Evolutionary conservation across 306 rosid species (phyloP).

Genomic region (Corylus heterophylla): DNA sequence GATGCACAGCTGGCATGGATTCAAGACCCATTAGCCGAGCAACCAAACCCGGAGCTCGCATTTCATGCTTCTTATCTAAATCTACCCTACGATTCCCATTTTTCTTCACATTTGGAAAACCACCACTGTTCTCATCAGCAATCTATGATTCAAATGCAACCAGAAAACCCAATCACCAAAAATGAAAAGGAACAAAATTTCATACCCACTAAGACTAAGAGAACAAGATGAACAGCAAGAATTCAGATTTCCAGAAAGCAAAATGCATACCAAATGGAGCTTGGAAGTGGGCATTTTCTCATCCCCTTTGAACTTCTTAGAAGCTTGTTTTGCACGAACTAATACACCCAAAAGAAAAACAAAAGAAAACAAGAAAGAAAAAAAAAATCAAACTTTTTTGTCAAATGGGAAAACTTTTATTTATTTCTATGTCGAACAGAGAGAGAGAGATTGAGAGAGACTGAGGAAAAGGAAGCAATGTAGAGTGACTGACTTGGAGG

Average conservation of each 20-base stretch:
- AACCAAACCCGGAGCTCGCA: constrained; percentile 72
- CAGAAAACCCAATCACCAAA: constrained; percentile 14
- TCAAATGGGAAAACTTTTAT: not conserved
- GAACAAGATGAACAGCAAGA: constrained; percentile 2
- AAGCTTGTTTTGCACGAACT: constrained; percentile 59
- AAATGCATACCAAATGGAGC: constrained; percentile 64
- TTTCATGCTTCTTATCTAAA: constrained; percentile 51
- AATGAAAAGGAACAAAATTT: not conserved
- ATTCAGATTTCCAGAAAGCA: not conserved
- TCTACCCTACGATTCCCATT: constrained; percentile 44
- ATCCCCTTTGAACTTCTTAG: constrained; percentile 68
- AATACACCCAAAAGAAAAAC: constrained; percentile 32
- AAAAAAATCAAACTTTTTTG: constrained; percentile 10
- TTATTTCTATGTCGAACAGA: not conserved
- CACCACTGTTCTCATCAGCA: constrained; percentile 85
- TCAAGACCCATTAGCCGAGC: constrained; percentile 96
- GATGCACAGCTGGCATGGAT: constrained; percentile 57
- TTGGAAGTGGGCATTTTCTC: constrained; percentile 76
- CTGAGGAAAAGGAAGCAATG: not conserved
- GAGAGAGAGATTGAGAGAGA: not conserved
- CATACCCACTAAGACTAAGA: not conserved
- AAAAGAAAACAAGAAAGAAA: not conserved
- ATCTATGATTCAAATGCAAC: constrained; percentile 46
- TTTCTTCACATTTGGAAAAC: constrained; percentile 66
- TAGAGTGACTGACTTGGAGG: constrained; percentile 58